A percentile compares a stretch with the other conserved stretches of the same genome.
These are phyloP conservation scores for Cladosporium austrohemisphaericum DNA, from an alignment of 2,329 filamentous ascomycete species.

Conservation along the genomic window DNA sequence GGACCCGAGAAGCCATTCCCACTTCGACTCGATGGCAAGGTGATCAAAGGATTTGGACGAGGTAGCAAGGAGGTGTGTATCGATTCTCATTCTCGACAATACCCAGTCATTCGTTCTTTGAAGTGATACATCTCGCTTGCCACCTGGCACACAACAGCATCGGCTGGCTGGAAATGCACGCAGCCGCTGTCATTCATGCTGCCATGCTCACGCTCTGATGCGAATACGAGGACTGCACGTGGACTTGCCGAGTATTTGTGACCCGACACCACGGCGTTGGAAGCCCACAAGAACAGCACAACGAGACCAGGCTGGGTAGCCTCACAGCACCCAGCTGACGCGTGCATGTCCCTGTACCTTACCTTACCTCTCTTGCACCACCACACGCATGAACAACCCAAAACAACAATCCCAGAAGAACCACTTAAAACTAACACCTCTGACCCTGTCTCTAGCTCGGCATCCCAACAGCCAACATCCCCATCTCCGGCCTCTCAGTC, in stretches of 20 bases:
- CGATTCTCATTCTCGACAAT: neutral
- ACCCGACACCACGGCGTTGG: conserved; percentile 1
- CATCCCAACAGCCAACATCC: conserved; percentile 91
- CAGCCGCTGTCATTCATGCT: neutral
- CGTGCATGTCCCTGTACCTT: no score
- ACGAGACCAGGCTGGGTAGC: neutral
- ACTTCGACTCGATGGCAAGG: conserved; percentile 75
- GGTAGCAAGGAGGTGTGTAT: conserved; percentile 77
- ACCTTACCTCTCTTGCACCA: neutral
- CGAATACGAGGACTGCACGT: neutral
- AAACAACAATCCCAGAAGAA: no score
- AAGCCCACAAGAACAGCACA: neutral
- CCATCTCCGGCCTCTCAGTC: conserved; percentile 65
- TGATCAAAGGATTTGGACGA: conserved; percentile 89
- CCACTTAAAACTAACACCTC: neutral
- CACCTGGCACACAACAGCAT: neutral
- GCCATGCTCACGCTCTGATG: neutral
- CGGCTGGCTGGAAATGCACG: neutral
- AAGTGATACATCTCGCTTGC: neutral
- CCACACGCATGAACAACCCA: neutral
- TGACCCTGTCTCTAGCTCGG: conserved; percentile 60
- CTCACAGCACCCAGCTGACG: no score
- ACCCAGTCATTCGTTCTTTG: neutral
- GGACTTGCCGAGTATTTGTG: neutral
- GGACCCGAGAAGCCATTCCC: conserved; percentile 79